Base-by-base conservation (phyloP, 2,329 filamentous ascomycete genomes). In the Pyricularia pennisetigena region DNA sequence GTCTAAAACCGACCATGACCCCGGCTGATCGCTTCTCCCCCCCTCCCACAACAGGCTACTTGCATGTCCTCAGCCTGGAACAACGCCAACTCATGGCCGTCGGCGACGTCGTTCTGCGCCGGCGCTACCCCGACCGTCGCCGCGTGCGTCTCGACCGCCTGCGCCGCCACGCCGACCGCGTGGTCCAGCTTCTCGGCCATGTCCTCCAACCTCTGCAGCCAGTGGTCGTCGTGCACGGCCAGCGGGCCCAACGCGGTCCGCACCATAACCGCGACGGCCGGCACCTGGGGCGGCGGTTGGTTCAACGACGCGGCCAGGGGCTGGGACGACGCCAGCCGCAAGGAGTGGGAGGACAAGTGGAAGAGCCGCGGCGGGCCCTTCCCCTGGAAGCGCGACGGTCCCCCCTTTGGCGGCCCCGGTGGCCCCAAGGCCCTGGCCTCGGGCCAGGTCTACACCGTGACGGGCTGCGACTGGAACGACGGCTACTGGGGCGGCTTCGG, bases 11-110 rank as follows among this genome's bases (percentile, higher is more conserved):
- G 4, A n/a, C 16, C 41, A 20, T 54, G 41, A 54, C 5, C 41
- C 4, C 8, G 5, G 41, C 16, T 49, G 20, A 49, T 20, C 35
- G 30, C 41, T n/a, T n/a, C 49, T 20, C 49, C 49, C 16, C 41
- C 59, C 10, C 24, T 41, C 28, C 35, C 12, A n/a, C 29, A 26
- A 65, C 69, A 82, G 80, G 75, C 81, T 74, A 76, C 76, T 68
- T 82, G 80, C 69, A 75, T 82, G 65, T 80, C 79, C 10, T 79
- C 79, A 2, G 74, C 73, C 66, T 82, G 75, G 73, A 67, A 72
- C n/a, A 70, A 74, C 41, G 70, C 74, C 61, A 72, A 74, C 20
- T 68, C 61, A 69, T 78, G 75, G 74, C 76, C 77, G 2, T 71
- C 74, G 0, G 74, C 77, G 1, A 75, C 75, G 7, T 71, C 71